phyloP scores from a whole-genome alignment of 1,139 yeast genomes.

The Suhomyces chickasaworum region DNA sequence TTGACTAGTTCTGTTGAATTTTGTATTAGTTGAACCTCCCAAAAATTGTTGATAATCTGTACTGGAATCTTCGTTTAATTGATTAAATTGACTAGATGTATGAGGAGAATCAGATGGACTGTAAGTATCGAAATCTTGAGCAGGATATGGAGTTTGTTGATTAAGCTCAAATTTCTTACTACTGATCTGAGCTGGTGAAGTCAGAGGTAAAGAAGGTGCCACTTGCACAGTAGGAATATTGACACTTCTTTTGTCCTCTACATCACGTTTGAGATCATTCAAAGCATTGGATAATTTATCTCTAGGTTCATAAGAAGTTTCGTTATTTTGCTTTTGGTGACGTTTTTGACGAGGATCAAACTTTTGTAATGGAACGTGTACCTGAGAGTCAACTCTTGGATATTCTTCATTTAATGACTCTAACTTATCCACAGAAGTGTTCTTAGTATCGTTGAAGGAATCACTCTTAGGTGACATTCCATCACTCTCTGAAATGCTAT shows the following conservation, averaged over 20 bases:
- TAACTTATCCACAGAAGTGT: slow-evolving; percentile 20
- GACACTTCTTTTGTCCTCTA: slow-evolving; percentile 25
- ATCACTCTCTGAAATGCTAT: slow-evolving; percentile 13
- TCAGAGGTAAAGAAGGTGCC: slow-evolving; percentile 1
- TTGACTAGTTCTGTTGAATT: slow-evolving; percentile 32
- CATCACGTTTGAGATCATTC: slow-evolving; percentile 34
- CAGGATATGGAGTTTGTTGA: slow-evolving; percentile 12
- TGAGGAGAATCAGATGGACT: slow-evolving; percentile 1
- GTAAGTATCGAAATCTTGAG: neutral
- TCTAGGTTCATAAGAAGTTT: slow-evolving; percentile 1
- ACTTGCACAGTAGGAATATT: neutral
- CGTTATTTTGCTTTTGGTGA: slow-evolving; percentile 5
- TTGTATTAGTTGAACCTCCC: slow-evolving; percentile 13
- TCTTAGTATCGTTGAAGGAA: slow-evolving; percentile 22
- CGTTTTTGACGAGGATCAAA: slow-evolving; percentile 12
- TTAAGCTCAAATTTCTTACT: slow-evolving; percentile 5
- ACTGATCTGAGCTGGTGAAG: slow-evolving; percentile 18
- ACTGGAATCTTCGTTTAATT: slow-evolving; percentile 19
- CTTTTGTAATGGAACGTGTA: slow-evolving; percentile 1
- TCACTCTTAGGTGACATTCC: slow-evolving; percentile 17
- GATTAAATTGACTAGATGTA: slow-evolving; percentile 19
- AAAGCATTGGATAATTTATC: slow-evolving; percentile 34
- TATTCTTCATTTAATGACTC: slow-evolving; percentile 1
- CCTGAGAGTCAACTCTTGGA: slow-evolving; percentile 2
- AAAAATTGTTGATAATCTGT: slow-evolving; percentile 38